Conservation (phyloP, 202 grass and related monocot genomes). For the Bolboschoenoplectus hybrid region DNA sequence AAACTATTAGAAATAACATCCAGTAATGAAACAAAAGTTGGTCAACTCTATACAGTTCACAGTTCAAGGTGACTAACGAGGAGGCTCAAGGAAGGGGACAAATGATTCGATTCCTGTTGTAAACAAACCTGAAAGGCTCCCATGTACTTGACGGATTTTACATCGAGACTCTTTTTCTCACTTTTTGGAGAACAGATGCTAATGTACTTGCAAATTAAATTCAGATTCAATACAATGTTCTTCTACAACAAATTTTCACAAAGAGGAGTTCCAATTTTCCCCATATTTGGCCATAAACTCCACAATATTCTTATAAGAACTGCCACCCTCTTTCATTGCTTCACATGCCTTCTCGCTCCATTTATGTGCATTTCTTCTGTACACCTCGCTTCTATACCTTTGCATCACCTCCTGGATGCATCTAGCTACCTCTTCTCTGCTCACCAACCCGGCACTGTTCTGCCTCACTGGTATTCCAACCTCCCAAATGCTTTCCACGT, state of each 20-base stretch:
- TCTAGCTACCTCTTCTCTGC: constrained; percentile 41
- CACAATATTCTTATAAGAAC: constrained; percentile 41
- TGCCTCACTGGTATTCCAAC: constrained; percentile 34
- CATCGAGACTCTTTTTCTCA: neutral
- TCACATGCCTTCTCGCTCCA: constrained; percentile 31
- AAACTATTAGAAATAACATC: neutral
- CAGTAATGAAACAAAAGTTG: neutral
- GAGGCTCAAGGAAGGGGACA: neutral
- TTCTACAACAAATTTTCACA: neutral
- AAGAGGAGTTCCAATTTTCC: neutral
- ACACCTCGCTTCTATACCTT: constrained; percentile 35
- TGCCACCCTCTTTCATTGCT: constrained; percentile 27
- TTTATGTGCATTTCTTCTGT: constrained; percentile 19
- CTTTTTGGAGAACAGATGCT: neutral
- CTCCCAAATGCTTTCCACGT: constrained; percentile 46
- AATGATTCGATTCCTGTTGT: neutral
- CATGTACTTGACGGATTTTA: neutral
- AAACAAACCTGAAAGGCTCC: neutral
- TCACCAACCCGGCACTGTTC: neutral
- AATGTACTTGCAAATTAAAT: neutral
- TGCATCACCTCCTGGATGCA: constrained; percentile 56
- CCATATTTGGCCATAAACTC: constrained; percentile 34
- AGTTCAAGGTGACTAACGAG: neutral
- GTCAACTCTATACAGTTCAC: neutral
- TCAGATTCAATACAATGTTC: neutral